phyloP scores from a whole-genome alignment of 2,329 filamentous ascomycete species.

The Neoascochyta sp. region DNA sequence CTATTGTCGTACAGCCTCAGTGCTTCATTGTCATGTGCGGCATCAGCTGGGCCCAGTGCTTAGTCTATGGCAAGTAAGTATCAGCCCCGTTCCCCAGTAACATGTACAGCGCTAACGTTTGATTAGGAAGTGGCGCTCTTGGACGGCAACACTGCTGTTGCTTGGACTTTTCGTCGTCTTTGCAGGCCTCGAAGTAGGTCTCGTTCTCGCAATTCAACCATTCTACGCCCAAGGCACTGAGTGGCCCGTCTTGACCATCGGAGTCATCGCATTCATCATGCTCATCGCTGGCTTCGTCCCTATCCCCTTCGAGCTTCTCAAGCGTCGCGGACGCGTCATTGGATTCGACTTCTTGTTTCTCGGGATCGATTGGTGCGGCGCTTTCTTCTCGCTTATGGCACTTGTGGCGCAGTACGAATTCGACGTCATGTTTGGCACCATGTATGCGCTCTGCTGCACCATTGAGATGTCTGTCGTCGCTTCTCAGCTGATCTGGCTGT shows the following conservation, averaged over 20 bases:
- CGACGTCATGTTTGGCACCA: too few species aligned
- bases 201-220: conserved; percentile 54
- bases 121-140: conserved; percentile 41
- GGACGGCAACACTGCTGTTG: conserved; percentile 23
- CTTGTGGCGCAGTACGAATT: too few species aligned
- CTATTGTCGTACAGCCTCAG: conserved; percentile 54
- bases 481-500: conserved; percentile 55
- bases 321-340: conserved; percentile 55
- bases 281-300: conserved; percentile 54
- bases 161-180: conserved; percentile 37
- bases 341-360: conserved; percentile 58
- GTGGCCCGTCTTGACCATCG: conserved; percentile 52
- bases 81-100: too few species aligned
- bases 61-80: too few species aligned
- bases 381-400: too few species aligned
- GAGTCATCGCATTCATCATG: conserved; percentile 54
- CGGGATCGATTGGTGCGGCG: conserved; percentile 55
- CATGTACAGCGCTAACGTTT: too few species aligned
- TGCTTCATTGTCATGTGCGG: conserved; percentile 53
- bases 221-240: conserved; percentile 50
- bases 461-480: conserved; percentile 57
- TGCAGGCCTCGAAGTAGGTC: conserved; percentile 50
- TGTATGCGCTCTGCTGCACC: conserved; percentile 51
- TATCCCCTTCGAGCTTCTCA: conserved; percentile 58
- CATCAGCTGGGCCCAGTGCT: conserved; percentile 55